Evolutionary conservation across 257 asterid species (phyloP), one percentile per base, ranked within the genome.

Genomic region (Ophiorrhiza pumila): DNA sequence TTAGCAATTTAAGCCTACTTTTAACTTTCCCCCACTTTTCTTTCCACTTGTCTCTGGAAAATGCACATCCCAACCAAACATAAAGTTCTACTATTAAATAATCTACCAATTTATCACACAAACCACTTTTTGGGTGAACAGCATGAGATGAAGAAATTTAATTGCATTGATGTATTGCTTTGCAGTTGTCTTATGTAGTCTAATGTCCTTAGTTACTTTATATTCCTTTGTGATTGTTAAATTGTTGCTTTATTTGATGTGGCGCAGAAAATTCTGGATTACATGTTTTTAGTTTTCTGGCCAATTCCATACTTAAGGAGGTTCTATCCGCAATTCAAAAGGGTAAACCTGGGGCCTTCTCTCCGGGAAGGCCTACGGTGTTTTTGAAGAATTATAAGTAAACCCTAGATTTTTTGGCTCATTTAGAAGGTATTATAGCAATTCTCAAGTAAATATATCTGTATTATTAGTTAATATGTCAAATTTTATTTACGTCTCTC

Each of bases 351-450:
- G 97, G 90, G 78, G 96, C 92, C 37, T 90, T 92, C 80, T 95
- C 99, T 81, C 97, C 98, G 22, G 99, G 98, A 85, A 95, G 95
- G 84, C 99, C 98, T 76, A 71, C 87, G 0, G 90, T 87, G 78
- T 95, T 95, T 77, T 85, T 95, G 22, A 87, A 83, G 83, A 95
- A 95, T 84, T 95, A 92, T 81, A 95, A 90, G 79, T 85, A 97
- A 81, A 90, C 91, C 90, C 74, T 95, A 47, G 88, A 83, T 83
- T 95, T 95, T 84, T 75, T 95, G 93, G 87, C 88, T 65, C 88
- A 88, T 82, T 83, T 95, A 57, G 97, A 95, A 89, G 98, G 98
- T 92, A 80, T 64, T 70, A 58, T 29, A 76, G 37, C 68, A 80
- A 34, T n/a, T n/a, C 1, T n/a, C 56, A 64, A 41, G 32, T 22